A percentile compares a stretch with the other conserved stretches of the same genome.
These are phyloP conservation scores for Suillus placidus DNA, from an alignment of 768 basidiomycete genomes.

Conservation along the genomic window DNA sequence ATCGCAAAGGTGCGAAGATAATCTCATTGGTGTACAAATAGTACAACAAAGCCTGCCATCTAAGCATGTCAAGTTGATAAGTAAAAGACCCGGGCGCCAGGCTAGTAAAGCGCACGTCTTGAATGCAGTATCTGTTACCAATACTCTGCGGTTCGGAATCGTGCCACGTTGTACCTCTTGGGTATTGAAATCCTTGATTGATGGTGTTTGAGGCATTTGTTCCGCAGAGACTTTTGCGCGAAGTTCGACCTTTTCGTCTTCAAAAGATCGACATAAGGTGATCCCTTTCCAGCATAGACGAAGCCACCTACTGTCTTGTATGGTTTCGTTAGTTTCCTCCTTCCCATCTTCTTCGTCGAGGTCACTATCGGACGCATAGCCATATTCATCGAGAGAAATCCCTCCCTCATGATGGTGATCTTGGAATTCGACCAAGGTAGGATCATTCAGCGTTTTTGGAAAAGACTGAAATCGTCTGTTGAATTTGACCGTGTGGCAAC, in stretches of 20 bases:
- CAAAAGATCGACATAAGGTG: background rate
- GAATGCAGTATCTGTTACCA: slow-evolving; percentile 17
- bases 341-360: slow-evolving; percentile 25
- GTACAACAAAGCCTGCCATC: slow-evolving; percentile 36
- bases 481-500: background rate
- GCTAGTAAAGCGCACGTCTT: slow-evolving; percentile 7
- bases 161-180: background rate
- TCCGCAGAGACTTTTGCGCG: background rate
- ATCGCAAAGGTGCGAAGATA: slow-evolving; percentile 30
- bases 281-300: background rate
- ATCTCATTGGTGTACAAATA: slow-evolving; percentile 38
- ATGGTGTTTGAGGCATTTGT: background rate
- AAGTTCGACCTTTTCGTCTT: background rate
- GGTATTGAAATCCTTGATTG: background rate
- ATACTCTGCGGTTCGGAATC: slow-evolving; percentile 2
- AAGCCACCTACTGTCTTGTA: background rate
- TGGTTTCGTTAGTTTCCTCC: background rate
- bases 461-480: background rate
- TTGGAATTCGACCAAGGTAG: slow-evolving; percentile 8
- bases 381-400: slow-evolving; percentile 17
- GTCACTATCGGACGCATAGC: slow-evolving; percentile 28
- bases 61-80: slow-evolving; percentile 14
- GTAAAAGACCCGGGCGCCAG: background rate
- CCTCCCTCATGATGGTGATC: background rate
- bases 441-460: background rate